Percentiles rank a stretch among this genome's conserved stretches.
These are phyloP conservation scores for Hyphodiscus hymeniophilus DNA, from an alignment of 495 filamentous ascomycete genomes.

Conservation along the genomic window DNA sequence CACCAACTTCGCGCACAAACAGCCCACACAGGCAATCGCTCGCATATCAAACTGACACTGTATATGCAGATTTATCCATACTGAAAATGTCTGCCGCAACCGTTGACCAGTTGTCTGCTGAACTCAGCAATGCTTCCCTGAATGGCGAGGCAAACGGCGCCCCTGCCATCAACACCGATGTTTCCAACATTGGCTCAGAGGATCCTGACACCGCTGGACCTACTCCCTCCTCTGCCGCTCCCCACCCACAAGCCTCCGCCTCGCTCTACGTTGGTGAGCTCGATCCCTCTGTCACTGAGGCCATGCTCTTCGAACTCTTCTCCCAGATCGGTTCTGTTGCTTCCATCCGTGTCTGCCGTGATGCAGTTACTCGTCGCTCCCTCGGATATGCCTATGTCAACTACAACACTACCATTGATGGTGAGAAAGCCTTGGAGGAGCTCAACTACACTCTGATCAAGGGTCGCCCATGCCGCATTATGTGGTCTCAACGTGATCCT, in stretches of 20 bases:
- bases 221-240: conserved; percentile 63
- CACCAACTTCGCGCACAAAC: background rate
- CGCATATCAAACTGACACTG: conserved; percentile 8
- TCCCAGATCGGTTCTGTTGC: conserved; percentile 98
- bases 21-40: conserved; percentile 1
- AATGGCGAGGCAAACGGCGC: conserved; percentile 55
- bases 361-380: conserved; percentile 96
- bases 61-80: conserved; percentile 9
- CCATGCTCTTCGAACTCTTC: conserved; percentile 99
- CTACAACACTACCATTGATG: conserved; percentile 95
- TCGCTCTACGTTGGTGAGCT: conserved; percentile 99
- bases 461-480: conserved; percentile 98
- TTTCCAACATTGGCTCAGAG: conserved; percentile 46
- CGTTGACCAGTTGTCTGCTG: conserved; percentile 62
- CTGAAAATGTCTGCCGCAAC: conserved; percentile 58
- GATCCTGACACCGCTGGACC: conserved; percentile 46
- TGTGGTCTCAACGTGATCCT: conserved; percentile 99
- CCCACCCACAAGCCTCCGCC: conserved; percentile 76
- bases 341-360: conserved; percentile 98
- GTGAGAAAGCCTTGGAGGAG: conserved; percentile 97
- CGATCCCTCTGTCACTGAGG: conserved; percentile 94
- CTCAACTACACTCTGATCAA: conserved; percentile 99
- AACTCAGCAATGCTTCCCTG: conserved; percentile 50
- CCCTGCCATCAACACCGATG: conserved; percentile 57
- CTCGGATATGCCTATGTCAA: conserved; percentile 99